Percentiles rank a stretch among this genome's conserved stretches.
Conservation (phyloP, 2,329 filamentous ascomycete species). For the Cadophora sp. region DNA sequence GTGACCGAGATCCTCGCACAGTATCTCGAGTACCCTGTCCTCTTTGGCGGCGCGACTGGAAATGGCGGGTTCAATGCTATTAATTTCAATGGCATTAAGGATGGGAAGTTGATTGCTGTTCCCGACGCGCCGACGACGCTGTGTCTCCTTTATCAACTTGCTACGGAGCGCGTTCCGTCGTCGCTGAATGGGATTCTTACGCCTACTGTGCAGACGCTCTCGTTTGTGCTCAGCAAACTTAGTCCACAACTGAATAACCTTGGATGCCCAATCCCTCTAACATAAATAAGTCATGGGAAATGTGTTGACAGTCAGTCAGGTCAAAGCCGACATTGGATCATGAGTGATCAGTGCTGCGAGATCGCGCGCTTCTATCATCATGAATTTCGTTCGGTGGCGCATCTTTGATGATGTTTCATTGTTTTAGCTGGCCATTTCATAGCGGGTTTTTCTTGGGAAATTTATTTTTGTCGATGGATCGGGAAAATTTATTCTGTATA, state of each 20-base stretch:
- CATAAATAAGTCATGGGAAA: too few species aligned
- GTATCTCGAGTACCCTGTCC: conserved; percentile 52
- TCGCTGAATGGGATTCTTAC: conserved; percentile 47
- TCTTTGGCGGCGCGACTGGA: conserved; percentile 52
- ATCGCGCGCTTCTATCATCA: not conserved
- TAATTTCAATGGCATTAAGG: conserved; percentile 48
- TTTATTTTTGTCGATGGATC: conserved; percentile 9
- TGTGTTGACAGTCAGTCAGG: not conserved
- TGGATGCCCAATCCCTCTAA: conserved; percentile 46
- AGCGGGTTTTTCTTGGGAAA: conserved; percentile 2
- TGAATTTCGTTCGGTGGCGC: not conserved
- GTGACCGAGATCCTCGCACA: conserved; percentile 49
- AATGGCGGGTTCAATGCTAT: conserved; percentile 48
- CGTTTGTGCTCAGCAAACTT: conserved; percentile 41
- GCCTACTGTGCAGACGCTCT: conserved; percentile 46
- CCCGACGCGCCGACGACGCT: conserved; percentile 40
- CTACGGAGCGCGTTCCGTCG: conserved; percentile 48
- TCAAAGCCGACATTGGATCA: not conserved
- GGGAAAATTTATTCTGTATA: conserved; percentile 22
- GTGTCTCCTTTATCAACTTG: conserved; percentile 54
- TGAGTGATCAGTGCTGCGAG: conserved; percentile 10
- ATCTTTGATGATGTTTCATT: too few species aligned
- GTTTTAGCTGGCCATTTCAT: not conserved
- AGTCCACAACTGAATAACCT: conserved; percentile 44
- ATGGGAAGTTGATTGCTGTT: conserved; percentile 46